These are phyloP conservation scores for Naumovozyma baii DNA, from an alignment of 805 yeast species.

Conservation along the genomic window DNA sequence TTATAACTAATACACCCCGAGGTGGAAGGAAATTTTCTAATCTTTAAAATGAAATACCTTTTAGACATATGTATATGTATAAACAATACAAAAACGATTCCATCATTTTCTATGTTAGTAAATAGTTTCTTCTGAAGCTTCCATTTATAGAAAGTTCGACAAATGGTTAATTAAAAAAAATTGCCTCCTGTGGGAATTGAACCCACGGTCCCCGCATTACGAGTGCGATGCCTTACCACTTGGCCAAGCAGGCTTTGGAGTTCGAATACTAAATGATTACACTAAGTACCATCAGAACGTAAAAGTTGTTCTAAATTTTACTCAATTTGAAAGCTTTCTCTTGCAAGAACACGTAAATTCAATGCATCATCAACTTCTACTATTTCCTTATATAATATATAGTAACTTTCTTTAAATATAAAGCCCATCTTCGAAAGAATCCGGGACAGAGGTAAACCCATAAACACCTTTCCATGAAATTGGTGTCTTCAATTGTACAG, in stretches of 20 bases:
- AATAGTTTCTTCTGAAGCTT: too few species aligned
- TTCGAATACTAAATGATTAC: neutral
- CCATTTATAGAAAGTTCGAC: too few species aligned
- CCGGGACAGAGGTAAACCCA: constrained; percentile 60
- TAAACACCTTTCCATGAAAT: constrained; percentile 79
- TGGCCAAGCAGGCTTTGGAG: constrained; percentile 39
- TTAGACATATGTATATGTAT: neutral
- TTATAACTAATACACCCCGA: too few species aligned
- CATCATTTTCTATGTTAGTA: too few species aligned
- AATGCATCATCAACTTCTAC: too few species aligned
- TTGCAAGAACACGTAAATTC: too few species aligned
- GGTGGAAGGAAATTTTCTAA: too few species aligned
- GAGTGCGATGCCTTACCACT: constrained; percentile 52
- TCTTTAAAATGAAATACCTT: neutral
- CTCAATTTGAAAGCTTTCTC: too few species aligned
- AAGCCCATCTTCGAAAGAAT: constrained; percentile 68
- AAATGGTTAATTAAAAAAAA: constrained; percentile 5
- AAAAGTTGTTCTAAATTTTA: too few species aligned
- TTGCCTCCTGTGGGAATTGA: constrained; percentile 48
- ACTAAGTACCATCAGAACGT: too few species aligned
- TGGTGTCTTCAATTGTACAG: constrained; percentile 42
- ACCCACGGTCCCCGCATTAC: constrained; percentile 51
- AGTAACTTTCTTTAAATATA: constrained; percentile 35
- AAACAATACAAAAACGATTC: neutral
- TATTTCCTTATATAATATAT: too few species aligned